A percentile compares a stretch with the other conserved stretches of the same genome.
phyloP scores from a whole-genome alignment of 371 early-diverging fungal genomes.

The Dinochytrium kinnereticum region DNA sequence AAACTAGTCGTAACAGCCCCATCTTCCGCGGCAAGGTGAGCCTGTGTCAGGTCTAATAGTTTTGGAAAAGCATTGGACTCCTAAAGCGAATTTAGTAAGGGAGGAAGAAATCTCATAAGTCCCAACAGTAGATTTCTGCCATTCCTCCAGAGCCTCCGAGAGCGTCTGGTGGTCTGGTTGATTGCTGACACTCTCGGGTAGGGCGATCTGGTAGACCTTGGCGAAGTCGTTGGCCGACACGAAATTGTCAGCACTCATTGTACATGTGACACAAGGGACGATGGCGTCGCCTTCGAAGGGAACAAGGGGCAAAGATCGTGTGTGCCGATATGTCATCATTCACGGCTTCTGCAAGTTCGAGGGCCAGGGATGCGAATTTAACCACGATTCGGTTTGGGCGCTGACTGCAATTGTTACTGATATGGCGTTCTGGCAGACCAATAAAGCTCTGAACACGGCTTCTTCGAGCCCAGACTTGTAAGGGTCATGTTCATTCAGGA shows the following conservation, averaged over 20 bases:
- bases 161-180: not conserved
- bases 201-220: not conserved
- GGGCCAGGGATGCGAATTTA: slow-evolving; percentile 85
- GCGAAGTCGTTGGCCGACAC: not conserved
- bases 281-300: slow-evolving; percentile 3
- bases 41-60: not conserved
- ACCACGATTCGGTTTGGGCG: slow-evolving; percentile 69
- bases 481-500: no score
- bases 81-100: no score
- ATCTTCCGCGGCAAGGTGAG: not conserved
- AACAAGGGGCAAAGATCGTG: slow-evolving; percentile 41
- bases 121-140: no score
- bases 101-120: no score
- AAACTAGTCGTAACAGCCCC: not conserved
- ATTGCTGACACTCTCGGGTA: not conserved
- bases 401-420: not conserved
- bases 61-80: no score
- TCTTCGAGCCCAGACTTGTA: slow-evolving; percentile 12
- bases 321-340: slow-evolving; percentile 82
- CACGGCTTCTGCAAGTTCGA: slow-evolving; percentile 88
- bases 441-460: not conserved
- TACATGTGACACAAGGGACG: not conserved
- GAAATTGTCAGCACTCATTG: slow-evolving; percentile 4
- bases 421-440: no score
- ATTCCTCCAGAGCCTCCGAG: not conserved